Base-by-base conservation (phyloP, 805 yeast species). In the Saccharomycopsis sp. region DNA sequence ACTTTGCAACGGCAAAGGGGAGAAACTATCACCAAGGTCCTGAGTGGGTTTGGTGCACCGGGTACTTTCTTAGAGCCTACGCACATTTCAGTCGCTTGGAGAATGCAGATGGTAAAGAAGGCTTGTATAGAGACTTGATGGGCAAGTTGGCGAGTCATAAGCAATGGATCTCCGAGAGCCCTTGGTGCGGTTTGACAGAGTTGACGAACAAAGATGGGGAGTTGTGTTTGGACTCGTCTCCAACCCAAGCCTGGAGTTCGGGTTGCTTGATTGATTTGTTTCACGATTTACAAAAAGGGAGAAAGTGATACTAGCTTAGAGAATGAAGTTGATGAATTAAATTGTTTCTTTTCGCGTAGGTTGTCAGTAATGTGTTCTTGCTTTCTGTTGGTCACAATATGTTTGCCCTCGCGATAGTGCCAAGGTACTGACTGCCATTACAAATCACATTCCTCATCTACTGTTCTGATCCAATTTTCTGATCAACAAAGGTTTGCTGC, bases 21-120 rank as follows among this genome's bases (percentile, higher is more conserved):
- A 73, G 97, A 53, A 92, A 92, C 62, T 89, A 89, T 58, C 98
- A 89, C 60, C 97, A 89, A 62, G 98, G 98, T 2, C 98, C 98
- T 2, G 98, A 92, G 57, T 89, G 98, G 98, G 82, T 84, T 25
- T 89, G 96, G 96, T 73, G 77, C 44, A 68, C 71, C 19, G 98
- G 98, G 2, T 87, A 76, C 59, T 89, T 86, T 56, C 61, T 92
- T 50, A 72, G 96, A 48, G 95, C 97, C 0, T 77, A 68, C 52
- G 63, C 73, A 29, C 58, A 63, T 34, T 75, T 80, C 55, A 52
- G 60, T 40, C 53, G 57, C 43, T 53, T 53, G 1, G 48, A 49
- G 31, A 43, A 52, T 36, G 48, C 52, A 8, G 50, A 58, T 23
- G 60, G 58, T 9, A 41, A 33, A 5, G 62, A 68, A 3, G 71